Conservation (phyloP, 345 rosid species). For the Hibiscus trionum region DNA sequence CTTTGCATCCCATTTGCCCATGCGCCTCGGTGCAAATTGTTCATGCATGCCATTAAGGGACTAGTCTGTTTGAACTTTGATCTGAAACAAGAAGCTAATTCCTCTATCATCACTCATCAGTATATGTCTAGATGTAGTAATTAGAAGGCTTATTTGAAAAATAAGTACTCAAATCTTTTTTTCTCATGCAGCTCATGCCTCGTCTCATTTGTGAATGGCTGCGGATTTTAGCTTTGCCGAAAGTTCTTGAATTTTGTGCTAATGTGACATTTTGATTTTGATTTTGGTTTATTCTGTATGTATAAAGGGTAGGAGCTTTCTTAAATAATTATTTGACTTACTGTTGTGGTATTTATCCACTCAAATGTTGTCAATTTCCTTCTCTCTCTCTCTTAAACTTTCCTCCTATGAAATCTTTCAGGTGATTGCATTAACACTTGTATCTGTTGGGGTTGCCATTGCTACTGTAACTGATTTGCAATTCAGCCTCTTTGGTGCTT, state of each 20-base stretch:
- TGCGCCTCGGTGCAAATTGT: too few species aligned
- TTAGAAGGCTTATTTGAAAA: neutral
- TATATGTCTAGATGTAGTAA: neutral
- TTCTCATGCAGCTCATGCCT: neutral
- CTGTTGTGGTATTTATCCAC: neutral
- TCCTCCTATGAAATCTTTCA: slow-evolving; percentile 6
- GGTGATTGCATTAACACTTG: slow-evolving; percentile 6
- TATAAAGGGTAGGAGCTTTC: neutral
- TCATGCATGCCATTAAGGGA: too few species aligned
- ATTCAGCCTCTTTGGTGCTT: slow-evolving; percentile 10
- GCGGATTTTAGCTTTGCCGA: neutral
- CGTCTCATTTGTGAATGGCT: neutral
- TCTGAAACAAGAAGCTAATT: neutral
- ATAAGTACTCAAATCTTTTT: neutral
- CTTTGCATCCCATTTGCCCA: too few species aligned
- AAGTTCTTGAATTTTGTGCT: neutral
- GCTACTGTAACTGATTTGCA: slow-evolving; percentile 15
- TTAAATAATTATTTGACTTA: neutral
- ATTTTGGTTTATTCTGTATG: neutral
- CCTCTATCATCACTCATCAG: neutral
- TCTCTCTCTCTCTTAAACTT: neutral
- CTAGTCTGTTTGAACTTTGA: too few species aligned
- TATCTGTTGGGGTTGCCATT: slow-evolving; percentile 12
- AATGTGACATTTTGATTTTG: neutral
- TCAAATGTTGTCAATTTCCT: neutral